Conservation (phyloP, 2,329 filamentous ascomycete species). For the Alternaria panax region DNA sequence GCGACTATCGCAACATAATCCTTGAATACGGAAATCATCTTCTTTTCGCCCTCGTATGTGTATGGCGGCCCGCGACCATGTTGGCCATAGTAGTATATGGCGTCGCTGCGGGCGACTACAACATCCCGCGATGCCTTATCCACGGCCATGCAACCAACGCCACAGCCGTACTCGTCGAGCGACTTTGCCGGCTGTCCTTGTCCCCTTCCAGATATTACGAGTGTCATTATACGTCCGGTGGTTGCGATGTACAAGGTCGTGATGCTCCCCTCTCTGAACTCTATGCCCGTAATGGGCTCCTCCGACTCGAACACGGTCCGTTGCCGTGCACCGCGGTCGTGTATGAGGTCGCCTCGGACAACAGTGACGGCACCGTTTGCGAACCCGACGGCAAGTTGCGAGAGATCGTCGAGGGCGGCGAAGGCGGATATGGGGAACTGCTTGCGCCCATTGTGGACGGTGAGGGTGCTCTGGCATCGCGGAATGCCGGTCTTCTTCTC, state of each 20-base stretch:
- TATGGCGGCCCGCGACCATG: constrained; percentile 87
- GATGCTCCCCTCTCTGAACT: constrained; percentile 69
- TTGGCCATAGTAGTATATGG: constrained; percentile 89
- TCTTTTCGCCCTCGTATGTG: constrained; percentile 91
- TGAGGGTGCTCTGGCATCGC: constrained; percentile 84
- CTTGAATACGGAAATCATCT: constrained; percentile 76
- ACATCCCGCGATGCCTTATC: constrained; percentile 83
- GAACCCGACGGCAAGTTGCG: constrained; percentile 93
- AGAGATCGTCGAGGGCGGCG: constrained; percentile 83
- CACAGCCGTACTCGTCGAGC: constrained; percentile 88
- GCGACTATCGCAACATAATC: constrained; percentile 90
- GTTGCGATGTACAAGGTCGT: constrained; percentile 93
- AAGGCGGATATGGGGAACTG: constrained; percentile 97
- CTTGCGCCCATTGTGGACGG: constrained; percentile 87
- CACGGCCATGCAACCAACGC: constrained; percentile 91
- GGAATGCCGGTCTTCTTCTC: constrained; percentile 94
- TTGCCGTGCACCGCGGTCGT: constrained; percentile 93
- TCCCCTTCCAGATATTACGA: constrained; percentile 85
- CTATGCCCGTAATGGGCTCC: constrained; percentile 91
- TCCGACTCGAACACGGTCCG: constrained; percentile 96
- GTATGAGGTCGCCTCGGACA: constrained; percentile 90
- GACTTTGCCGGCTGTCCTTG: constrained; percentile 89
- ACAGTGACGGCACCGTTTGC: constrained; percentile 94
- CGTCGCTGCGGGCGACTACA: constrained; percentile 92
- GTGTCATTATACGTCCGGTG: constrained; percentile 82